Percentiles rank a stretch among this genome's conserved stretches.
These are phyloP conservation scores for Apiotrichum laibachii DNA, from an alignment of 1,284 basidiomycete genomes.

Conservation along the genomic window DNA sequence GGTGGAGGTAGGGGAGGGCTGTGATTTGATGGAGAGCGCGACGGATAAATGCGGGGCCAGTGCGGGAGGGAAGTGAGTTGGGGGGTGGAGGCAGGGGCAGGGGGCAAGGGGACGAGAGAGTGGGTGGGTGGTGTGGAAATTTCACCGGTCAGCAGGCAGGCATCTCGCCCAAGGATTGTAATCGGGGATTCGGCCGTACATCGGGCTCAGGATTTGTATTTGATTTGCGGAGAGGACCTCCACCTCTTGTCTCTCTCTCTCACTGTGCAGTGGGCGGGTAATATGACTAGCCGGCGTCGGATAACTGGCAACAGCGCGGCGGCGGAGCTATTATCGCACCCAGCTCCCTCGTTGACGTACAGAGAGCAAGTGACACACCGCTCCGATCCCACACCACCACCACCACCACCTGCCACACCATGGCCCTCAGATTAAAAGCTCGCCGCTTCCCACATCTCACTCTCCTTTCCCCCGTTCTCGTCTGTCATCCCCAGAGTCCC, in stretches of 20 bases:
- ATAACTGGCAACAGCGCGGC: not conserved
- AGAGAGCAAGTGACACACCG: not conserved
- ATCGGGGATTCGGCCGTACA: slow-evolving; percentile 4
- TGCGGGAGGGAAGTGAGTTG: no score
- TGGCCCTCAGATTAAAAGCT: not conserved
- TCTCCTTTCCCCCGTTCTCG: not conserved
- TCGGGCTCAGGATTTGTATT: not conserved
- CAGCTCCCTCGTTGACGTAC: not conserved
- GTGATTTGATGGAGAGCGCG: no score
- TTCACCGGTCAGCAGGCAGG: not conserved
- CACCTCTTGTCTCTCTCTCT: not conserved
- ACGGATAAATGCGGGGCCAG: no score
- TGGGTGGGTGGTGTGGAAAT: no score
- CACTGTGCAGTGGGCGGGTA: not conserved
- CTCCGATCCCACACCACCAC: not conserved
- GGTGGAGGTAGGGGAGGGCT: no score
- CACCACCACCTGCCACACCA: no score
- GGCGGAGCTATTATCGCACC: not conserved
- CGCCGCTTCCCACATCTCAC: not conserved
- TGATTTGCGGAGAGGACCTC: not conserved
- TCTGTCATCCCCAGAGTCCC: not conserved
- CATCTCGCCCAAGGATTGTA: not conserved
- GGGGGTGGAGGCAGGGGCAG: no score
- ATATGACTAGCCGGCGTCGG: slow-evolving; percentile 1
- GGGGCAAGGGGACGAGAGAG: no score